A percentile compares a stretch with the other conserved stretches of the same genome.
Evolutionary conservation across 2,329 filamentous ascomycete genomes (phyloP).

Genomic region (Diaporthe sp.): DNA sequence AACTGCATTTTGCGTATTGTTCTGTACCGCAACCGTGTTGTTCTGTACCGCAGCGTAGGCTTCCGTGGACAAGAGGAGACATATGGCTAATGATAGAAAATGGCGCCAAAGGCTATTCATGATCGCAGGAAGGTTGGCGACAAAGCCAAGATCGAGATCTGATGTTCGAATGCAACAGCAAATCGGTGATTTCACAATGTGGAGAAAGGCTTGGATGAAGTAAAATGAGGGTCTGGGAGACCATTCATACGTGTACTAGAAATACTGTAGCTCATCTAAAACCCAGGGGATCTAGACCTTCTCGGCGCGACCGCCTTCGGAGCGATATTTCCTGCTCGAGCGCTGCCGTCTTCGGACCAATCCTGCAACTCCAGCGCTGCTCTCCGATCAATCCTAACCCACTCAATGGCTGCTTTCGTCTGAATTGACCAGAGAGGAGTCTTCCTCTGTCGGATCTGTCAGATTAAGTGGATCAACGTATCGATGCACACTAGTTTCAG

Average conservation of each 20-base stretch:
- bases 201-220: neutral
- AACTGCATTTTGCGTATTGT: neutral
- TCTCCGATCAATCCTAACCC: neutral
- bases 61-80: neutral
- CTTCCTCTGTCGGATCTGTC: neutral
- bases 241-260: neutral
- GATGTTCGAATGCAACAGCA: neutral
- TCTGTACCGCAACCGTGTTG: neutral
- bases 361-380: neutral
- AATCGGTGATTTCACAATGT: neutral
- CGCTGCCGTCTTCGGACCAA: neutral
- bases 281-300: neutral
- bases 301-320: neutral
- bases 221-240: neutral
- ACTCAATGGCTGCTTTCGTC: neutral
- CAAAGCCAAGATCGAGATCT: neutral
- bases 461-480: neutral
- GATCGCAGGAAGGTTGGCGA: neutral
- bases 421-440: neutral
- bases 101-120: neutral
- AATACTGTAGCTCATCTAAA: neutral
- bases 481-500: neutral
- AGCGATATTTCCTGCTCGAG: neutral
- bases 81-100: neutral
- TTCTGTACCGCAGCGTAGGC: neutral